Percentiles rank a stretch among this genome's conserved stretches.
These are phyloP conservation scores for Fusarium sp. DNA, from an alignment of 2,329 filamentous ascomycete species.

Conservation along the genomic window DNA sequence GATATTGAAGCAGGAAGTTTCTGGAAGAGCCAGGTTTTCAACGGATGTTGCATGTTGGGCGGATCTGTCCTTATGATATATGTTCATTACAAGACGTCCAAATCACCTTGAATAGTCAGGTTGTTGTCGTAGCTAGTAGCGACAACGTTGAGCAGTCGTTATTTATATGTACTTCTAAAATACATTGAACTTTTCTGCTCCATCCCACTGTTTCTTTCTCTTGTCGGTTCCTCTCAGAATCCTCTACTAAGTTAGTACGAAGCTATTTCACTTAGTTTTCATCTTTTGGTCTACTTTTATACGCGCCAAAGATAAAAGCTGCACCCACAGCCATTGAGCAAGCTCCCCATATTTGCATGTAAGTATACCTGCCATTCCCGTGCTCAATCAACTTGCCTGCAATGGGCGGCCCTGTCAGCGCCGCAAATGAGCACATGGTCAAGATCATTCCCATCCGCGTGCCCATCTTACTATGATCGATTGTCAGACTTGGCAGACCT, in stretches of 20 bases:
- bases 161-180: not conserved
- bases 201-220: not conserved
- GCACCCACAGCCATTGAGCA: not conserved
- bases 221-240: not conserved
- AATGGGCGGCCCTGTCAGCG: too few species aligned
- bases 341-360: too few species aligned
- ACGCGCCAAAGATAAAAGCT: not conserved
- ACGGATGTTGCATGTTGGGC: not conserved
- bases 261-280: not conserved
- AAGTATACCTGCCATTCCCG: too few species aligned
- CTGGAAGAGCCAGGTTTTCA: not conserved
- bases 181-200: not conserved
- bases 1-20: not conserved
- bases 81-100: not conserved
- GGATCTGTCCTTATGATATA: not conserved
- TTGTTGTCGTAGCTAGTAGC: not conserved
- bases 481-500: too few species aligned
- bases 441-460: too few species aligned
- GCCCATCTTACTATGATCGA: too few species aligned
- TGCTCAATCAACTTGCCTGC: too few species aligned
- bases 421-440: too few species aligned
- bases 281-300: not conserved
- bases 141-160: not conserved
- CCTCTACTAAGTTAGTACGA: too few species aligned
- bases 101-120: not conserved